Evolutionary conservation across 345 rosid genomes (phyloP).

Genomic region (Citrus reticulata): DNA sequence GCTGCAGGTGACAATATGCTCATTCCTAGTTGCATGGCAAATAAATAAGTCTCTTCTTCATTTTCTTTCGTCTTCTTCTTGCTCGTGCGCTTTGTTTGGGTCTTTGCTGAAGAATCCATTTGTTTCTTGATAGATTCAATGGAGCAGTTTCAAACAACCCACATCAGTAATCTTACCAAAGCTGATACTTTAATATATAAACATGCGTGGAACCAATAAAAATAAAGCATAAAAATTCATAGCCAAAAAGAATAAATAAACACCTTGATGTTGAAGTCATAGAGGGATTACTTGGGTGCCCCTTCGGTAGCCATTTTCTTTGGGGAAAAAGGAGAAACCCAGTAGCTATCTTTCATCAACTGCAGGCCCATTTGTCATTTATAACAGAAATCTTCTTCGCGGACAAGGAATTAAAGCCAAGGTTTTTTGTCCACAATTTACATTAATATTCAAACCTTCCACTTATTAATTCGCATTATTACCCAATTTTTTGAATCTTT

Average conservation of each 20-base stretch:
- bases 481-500: not conserved
- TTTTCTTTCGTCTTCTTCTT: not conserved
- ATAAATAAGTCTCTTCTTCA: conserved; percentile 5
- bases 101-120: not conserved
- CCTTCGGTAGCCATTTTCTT: conserved; percentile 44
- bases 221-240: not conserved
- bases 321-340: conserved; percentile 26
- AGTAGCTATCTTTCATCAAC: conserved; percentile 15
- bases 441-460: not conserved
- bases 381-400: not conserved
- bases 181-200: too few species aligned
- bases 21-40: conserved; percentile 15
- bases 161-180: too few species aligned
- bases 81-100: not conserved
- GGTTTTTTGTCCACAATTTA: not conserved
- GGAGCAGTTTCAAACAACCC: too few species aligned
- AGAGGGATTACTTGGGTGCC: too few species aligned
- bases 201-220: not conserved
- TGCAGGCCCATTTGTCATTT: not conserved
- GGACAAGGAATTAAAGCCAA: not conserved
- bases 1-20: conserved; percentile 24
- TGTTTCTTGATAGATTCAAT: not conserved
- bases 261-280: too few species aligned
- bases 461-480: not conserved
- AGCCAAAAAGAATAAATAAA: not conserved